Conservation (phyloP, 2,329 filamentous ascomycete species). For the Alternaria longipes region DNA sequence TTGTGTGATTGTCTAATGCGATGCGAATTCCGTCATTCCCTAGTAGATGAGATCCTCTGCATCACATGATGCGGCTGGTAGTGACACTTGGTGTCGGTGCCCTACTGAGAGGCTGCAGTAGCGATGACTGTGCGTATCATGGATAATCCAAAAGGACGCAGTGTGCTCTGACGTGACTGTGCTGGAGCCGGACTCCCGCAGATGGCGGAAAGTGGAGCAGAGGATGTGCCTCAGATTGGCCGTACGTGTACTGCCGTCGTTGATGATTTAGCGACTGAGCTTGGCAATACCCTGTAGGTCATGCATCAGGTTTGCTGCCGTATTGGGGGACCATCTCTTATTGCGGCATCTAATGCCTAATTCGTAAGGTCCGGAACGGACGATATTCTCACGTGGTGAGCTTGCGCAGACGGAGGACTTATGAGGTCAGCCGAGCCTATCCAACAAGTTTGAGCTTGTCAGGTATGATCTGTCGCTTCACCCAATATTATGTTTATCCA, state of each 20-base stretch:
- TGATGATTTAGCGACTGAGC: not conserved
- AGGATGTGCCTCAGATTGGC: not conserved
- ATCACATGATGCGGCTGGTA: not conserved
- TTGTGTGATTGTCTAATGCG: not conserved
- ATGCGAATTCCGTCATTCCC: not conserved
- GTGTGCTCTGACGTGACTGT: not conserved
- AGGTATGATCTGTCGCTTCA: conserved; percentile 19
- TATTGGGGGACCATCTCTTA: not conserved
- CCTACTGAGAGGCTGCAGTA: not conserved
- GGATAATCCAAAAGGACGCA: not conserved
- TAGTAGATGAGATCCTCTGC: not conserved
- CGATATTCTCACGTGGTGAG: not conserved
- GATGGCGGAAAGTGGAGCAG: not conserved
- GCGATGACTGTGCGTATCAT: not conserved
- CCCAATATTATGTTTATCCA: conserved; percentile 46
- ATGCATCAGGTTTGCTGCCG: not conserved
- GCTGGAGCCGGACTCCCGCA: not conserved
- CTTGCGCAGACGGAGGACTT: not conserved
- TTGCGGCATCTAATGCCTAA: not conserved
- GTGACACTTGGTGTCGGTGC: not conserved
- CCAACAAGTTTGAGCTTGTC: not conserved
- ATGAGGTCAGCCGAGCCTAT: not conserved
- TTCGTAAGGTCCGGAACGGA: not conserved
- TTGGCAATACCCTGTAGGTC: not conserved
- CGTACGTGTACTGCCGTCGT: not conserved